Evolutionary conservation across 495 filamentous ascomycete genomes (phyloP).

Genomic region (Penicillium verhagenii): DNA sequence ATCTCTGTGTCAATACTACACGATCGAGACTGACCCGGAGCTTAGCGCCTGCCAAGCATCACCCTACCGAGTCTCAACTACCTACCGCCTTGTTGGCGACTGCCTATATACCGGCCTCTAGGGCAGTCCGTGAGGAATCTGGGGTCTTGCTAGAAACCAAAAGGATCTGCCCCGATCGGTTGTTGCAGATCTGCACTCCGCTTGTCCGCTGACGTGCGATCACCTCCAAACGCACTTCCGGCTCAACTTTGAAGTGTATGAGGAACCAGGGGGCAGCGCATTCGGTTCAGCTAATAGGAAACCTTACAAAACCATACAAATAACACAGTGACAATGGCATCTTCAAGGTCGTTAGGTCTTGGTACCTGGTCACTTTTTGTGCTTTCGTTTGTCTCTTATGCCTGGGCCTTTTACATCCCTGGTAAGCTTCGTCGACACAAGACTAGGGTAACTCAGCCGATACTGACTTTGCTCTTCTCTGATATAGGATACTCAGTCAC

Average conservation of each 20-base stretch:
- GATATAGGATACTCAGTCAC: constrained; percentile 72
- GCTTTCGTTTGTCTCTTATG: constrained; percentile 37
- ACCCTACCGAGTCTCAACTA: neutral
- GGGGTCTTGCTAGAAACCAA: neutral
- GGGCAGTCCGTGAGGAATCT: neutral
- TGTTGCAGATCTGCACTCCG: constrained; percentile 18
- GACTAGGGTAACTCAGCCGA: constrained; percentile 1
- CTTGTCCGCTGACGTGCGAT: constrained; percentile 4
- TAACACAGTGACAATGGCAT: constrained; percentile 31
- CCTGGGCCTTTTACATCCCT: constrained; percentile 74
- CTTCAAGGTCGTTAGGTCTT: constrained; percentile 21
- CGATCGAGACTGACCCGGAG: neutral
- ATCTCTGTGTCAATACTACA: neutral
- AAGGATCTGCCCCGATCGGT: constrained; percentile 6
- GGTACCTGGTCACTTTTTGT: constrained; percentile 36
- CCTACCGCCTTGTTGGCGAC: constrained; percentile 1
- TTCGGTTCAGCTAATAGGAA: constrained; percentile 15
- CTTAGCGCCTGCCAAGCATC: neutral
- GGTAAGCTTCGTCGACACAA: constrained; percentile 47
- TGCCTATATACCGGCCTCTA: neutral
- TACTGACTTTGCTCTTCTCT: constrained; percentile 14
- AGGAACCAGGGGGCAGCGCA: constrained; percentile 12
- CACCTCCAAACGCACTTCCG: neutral
- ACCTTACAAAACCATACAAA: no score
- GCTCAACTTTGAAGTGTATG: constrained; percentile 21